Conservation (phyloP, 176 grass and related monocot species). For the Juncus inflexus region DNA sequence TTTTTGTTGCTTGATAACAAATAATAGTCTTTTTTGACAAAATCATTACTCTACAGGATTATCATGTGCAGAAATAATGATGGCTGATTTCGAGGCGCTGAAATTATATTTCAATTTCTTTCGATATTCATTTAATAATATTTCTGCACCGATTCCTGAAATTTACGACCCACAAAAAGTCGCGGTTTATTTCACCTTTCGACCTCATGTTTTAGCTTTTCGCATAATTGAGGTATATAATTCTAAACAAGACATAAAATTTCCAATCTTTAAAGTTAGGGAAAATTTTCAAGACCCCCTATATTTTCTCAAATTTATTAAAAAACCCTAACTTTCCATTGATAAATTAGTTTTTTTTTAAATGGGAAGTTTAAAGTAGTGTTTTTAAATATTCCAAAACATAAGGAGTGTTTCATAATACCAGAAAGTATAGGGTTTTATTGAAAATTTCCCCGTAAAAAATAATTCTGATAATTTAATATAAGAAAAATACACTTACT, state of each 20-base stretch:
- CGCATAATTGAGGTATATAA: conserved; percentile 56
- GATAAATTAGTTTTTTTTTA: too few relatives aligned
- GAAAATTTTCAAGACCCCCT: too few relatives aligned
- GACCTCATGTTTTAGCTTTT: conserved; percentile 71
- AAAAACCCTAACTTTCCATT: too few relatives aligned
- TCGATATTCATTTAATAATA: conserved; percentile 26
- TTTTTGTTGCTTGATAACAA: background rate
- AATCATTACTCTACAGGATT: conserved; percentile 36
- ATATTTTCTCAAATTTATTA: too few relatives aligned
- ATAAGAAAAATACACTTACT: background rate
- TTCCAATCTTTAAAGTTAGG: too few relatives aligned
- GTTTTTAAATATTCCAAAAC: too few relatives aligned
- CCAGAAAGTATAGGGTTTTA: too few relatives aligned
- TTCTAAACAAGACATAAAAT: too few relatives aligned
- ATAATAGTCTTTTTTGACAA: conserved; percentile 17
- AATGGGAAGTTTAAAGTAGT: too few relatives aligned
- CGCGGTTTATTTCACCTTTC: conserved; percentile 53
- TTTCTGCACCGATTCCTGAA: conserved; percentile 68
- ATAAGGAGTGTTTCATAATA: too few relatives aligned
- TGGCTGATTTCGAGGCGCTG: conserved; percentile 71
- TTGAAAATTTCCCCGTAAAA: too few relatives aligned
- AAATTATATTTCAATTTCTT: conserved; percentile 66
- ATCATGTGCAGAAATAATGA: conserved; percentile 82
- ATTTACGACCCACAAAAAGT: conserved; percentile 66
- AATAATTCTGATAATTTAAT: too few relatives aligned